Evolutionary conservation across 2,329 filamentous ascomycete species (phyloP), one percentile per base, ranked within the genome.

Genomic region (Penicillium sp.): DNA sequence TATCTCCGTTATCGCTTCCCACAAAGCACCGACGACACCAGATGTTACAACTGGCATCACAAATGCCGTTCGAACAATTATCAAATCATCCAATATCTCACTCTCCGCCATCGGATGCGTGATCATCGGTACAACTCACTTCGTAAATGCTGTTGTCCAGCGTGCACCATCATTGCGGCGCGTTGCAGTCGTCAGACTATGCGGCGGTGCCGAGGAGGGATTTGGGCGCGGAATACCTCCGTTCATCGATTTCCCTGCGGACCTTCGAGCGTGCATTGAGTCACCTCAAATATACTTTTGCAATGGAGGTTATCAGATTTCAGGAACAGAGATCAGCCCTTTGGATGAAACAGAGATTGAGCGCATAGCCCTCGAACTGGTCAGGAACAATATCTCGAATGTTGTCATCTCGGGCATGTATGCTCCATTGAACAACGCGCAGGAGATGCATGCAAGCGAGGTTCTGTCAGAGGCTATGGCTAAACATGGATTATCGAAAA

Each of bases 41-140:
- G 71, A 79, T 61, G 74, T 79, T 10, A 79, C 75, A 2, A 69
- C 66, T 6, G 77, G 78, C 2, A 78, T 80, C 48, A 71, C 75
- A 35, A 63, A 65, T 5, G 76, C 76, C 0, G 70, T 79, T 2
- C 65, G 63, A 5, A 67, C 41, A 13, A 56, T 64, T 0, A 56
- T 64, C 5, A 9, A 55, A 1, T n/a, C 46, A 3, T 56, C 60
- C 1, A 33, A 51, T 3, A 52, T 62, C 1, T 51, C 59, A 3
- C 64, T 52, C 63, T 76, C 19, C 58, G 77, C 35, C 49, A 72
- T 81, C 58, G 74, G 68, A 14, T 80, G 77, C 57, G 75, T 82
- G 7, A 82, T 79, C 3, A 75, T 83, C 49, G 80, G 81, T 14
- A 83, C 80, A 3, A 84, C 82, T 0, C 78, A 81, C 65, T 82